Evolutionary conservation across 2,329 filamentous ascomycete species (phyloP).

Genomic region (Leptodontidium sp.): DNA sequence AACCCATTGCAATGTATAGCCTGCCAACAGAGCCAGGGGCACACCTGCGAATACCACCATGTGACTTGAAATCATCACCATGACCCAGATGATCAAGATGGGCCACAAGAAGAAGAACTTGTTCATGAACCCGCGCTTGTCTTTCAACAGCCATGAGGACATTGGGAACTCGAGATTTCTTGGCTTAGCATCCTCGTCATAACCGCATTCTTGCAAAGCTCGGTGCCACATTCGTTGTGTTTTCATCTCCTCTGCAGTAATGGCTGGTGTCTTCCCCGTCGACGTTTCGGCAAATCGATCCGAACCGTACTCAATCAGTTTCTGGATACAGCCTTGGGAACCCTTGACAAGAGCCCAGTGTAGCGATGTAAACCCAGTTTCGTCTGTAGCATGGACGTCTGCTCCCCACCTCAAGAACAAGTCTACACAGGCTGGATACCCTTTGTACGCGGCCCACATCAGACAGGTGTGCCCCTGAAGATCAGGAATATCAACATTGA

Average conservation of each 20-base stretch:
- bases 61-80: conserved; percentile 75
- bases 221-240: conserved; percentile 82
- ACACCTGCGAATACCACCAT: conserved; percentile 78
- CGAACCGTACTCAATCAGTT: conserved; percentile 93
- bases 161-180: conserved; percentile 75
- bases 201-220: conserved; percentile 85
- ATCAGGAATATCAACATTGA: conserved; percentile 91
- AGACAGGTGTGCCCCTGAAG: conserved; percentile 90
- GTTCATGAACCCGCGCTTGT: conserved; percentile 78
- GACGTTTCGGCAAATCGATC: conserved; percentile 91
- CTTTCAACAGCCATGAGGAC: conserved; percentile 76
- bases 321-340: conserved; percentile 86
- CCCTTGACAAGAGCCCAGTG: conserved; percentile 98
- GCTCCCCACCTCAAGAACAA: conserved; percentile 94
- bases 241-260: conserved; percentile 90
- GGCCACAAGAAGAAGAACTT: conserved; percentile 93
- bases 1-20: conserved; percentile 77
- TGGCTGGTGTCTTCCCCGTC: conserved; percentile 87
- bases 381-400: conserved; percentile 88
- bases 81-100: conserved; percentile 76
- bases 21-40: conserved; percentile 72
- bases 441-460: conserved; percentile 99
- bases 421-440: conserved; percentile 90
- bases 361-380: conserved; percentile 91
- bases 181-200: conserved; percentile 78